phyloP scores from a whole-genome alignment of 1,284 basidiomycete species.

The Boletellus dicymbophilus region DNA sequence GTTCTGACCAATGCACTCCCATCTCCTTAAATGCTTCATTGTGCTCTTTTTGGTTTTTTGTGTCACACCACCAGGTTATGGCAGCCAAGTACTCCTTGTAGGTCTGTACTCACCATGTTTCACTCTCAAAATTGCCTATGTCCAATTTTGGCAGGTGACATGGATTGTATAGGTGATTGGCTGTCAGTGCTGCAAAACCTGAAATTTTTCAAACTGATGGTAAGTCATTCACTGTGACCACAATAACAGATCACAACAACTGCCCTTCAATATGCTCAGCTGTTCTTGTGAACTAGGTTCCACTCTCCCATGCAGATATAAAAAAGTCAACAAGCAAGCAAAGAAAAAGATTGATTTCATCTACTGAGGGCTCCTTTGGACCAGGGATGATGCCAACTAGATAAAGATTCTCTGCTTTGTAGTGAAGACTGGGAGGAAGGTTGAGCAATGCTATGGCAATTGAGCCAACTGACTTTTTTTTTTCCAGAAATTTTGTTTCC shows the following conservation, averaged over 20 bases:
- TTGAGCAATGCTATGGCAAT: slow-evolving; percentile 36
- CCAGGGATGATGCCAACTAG: slow-evolving; percentile 2
- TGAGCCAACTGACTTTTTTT: slow-evolving; percentile 29
- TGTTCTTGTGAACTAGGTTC: not conserved
- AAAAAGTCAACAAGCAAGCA: slow-evolving; percentile 30
- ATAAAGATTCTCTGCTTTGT: not conserved
- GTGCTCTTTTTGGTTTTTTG: not conserved
- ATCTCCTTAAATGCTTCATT: not conserved
- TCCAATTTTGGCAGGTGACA: slow-evolving; percentile 1
- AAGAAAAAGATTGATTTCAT: no score
- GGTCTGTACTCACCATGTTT: not conserved
- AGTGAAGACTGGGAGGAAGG: slow-evolving; percentile 8
- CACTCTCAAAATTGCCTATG: not conserved
- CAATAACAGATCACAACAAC: slow-evolving; percentile 1
- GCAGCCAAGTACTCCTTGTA: not conserved
- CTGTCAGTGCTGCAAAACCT: not conserved
- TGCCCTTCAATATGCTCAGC: not conserved
- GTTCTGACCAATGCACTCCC: slow-evolving; percentile 33
- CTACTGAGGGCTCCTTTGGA: no score
- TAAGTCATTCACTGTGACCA: not conserved
- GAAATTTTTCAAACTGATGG: not conserved
- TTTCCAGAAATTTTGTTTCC: no score
- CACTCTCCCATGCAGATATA: slow-evolving; percentile 14
- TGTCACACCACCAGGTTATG: not conserved
- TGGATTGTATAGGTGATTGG: not conserved